Percentiles rank a stretch among this genome's conserved stretches.
These are phyloP conservation scores for Nakaseomyces sp. DNA, from an alignment of 1,139 yeast species.

Conservation along the genomic window DNA sequence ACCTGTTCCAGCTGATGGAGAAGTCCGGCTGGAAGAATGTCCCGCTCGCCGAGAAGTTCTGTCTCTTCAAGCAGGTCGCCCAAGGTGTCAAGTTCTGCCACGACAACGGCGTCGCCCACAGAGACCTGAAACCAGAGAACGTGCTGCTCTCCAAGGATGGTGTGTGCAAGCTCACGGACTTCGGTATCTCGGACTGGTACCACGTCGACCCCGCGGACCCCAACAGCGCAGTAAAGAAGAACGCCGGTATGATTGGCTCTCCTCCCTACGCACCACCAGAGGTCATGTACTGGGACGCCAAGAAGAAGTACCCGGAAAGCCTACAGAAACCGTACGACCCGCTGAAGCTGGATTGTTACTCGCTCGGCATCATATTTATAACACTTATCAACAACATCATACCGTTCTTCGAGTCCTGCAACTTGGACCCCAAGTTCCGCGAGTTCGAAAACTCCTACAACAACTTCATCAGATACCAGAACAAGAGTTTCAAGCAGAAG, in stretches of 20 bases:
- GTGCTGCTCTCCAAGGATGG: conserved; percentile 53
- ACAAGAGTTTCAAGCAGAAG: conserved; percentile 44
- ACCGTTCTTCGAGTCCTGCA: conserved; percentile 49
- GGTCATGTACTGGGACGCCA: conserved; percentile 43
- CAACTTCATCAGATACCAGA: conserved; percentile 38
- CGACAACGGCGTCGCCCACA: conserved; percentile 70
- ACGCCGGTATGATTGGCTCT: conserved; percentile 52
- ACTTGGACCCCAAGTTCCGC: conserved; percentile 44
- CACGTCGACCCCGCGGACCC: conserved; percentile 49
- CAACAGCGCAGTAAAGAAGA: conserved; percentile 38
- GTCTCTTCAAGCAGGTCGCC: conserved; percentile 41
- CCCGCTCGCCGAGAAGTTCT: conserved; percentile 44
- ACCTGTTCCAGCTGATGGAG: conserved; percentile 53
- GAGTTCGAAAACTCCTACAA: conserved; percentile 48
- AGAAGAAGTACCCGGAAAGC: conserved; percentile 21
- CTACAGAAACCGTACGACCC: conserved; percentile 47
- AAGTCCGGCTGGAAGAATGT: conserved; percentile 41
- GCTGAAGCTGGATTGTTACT: conserved; percentile 63
- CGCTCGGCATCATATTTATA: conserved; percentile 56
- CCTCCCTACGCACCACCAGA: conserved; percentile 79
- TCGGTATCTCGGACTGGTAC: conserved; percentile 63
- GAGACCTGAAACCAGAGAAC: conserved; percentile 93
- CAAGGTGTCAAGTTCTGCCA: conserved; percentile 65
- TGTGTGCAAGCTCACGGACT: conserved; percentile 61
- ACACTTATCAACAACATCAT: conserved; percentile 49